Conservation (phyloP, 345 rosid genomes). For the Brassica cretica region DNA sequence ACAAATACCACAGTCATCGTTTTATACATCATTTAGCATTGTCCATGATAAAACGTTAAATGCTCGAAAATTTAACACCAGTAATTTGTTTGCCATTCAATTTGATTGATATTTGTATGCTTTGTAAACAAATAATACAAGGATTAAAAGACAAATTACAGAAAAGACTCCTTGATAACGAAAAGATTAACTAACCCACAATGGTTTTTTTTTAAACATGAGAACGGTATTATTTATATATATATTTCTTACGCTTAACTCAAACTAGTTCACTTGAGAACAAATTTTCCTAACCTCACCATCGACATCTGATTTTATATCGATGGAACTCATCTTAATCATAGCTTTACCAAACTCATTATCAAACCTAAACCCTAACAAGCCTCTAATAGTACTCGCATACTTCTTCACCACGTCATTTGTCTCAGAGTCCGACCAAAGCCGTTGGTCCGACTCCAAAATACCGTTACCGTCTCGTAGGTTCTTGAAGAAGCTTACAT, state of each 20-base stretch:
- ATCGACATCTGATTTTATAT: constrained; percentile 58
- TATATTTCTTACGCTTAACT: not conserved
- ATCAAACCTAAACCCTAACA: constrained; percentile 62
- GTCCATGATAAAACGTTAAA: not conserved
- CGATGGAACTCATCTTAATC: constrained; percentile 75
- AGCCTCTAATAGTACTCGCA: constrained; percentile 57
- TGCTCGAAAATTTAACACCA: not conserved
- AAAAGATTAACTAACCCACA: not conserved
- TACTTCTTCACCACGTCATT: constrained; percentile 48
- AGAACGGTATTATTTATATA: not conserved
- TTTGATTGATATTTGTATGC: not conserved
- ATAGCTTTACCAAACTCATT: constrained; percentile 61
- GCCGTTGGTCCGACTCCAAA: constrained; percentile 77
- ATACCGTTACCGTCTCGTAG: constrained; percentile 63
- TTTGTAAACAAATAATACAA: not conserved
- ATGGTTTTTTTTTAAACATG: not conserved
- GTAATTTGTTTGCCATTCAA: not conserved
- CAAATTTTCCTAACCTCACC: constrained; percentile 75
- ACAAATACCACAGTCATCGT: not conserved
- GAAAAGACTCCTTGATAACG: not conserved
- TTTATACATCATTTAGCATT: not conserved
- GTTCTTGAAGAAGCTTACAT: constrained; percentile 60
- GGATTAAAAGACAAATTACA: not conserved
- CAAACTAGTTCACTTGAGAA: constrained; percentile 54
- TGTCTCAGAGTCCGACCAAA: constrained; percentile 59